Evolutionary conservation across 164 flowering plant species (phyloP).

Genomic region (Echeveria elegans): DNA sequence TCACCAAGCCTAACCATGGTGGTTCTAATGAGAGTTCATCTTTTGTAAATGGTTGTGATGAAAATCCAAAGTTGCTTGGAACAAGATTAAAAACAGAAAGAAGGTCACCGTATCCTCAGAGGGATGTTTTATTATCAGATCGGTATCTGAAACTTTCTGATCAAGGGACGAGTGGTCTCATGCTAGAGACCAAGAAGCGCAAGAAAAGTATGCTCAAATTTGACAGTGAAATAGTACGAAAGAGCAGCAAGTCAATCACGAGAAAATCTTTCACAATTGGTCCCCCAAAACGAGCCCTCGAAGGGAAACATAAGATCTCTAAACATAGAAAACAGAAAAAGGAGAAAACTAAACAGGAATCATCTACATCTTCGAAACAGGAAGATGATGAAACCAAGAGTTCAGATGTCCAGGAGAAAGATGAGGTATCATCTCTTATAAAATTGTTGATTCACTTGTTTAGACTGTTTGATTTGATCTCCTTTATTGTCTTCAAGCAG

Average conservation of each 20-base stretch:
- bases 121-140: slow-evolving; percentile 22
- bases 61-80: slow-evolving; percentile 21
- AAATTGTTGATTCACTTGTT: not conserved
- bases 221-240: slow-evolving; percentile 20
- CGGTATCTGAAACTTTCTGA: slow-evolving; percentile 21
- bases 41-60: slow-evolving; percentile 22
- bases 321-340: slow-evolving; percentile 23
- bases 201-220: slow-evolving; percentile 43
- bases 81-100: slow-evolving; percentile 20
- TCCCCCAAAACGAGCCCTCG: slow-evolving; percentile 23
- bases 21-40: slow-evolving; percentile 28
- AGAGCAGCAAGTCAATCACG: slow-evolving; percentile 42
- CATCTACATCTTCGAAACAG: slow-evolving; percentile 22
- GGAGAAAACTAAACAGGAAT: slow-evolving; percentile 16
- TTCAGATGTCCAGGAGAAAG: slow-evolving; percentile 23
- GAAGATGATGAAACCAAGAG: slow-evolving; percentile 23
- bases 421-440: slow-evolving; percentile 33
- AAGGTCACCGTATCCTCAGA: slow-evolving; percentile 20
- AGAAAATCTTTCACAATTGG: slow-evolving; percentile 26
- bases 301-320: slow-evolving; percentile 18
- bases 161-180: slow-evolving; percentile 12
- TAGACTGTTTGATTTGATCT: not conserved
- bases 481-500: not conserved
- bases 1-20: slow-evolving; percentile 24
- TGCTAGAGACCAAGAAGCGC: slow-evolving; percentile 15